These are phyloP conservation scores for Zoysia pacifica DNA, from an alignment of 176 grass and related monocot species.

Conservation along the genomic window DNA sequence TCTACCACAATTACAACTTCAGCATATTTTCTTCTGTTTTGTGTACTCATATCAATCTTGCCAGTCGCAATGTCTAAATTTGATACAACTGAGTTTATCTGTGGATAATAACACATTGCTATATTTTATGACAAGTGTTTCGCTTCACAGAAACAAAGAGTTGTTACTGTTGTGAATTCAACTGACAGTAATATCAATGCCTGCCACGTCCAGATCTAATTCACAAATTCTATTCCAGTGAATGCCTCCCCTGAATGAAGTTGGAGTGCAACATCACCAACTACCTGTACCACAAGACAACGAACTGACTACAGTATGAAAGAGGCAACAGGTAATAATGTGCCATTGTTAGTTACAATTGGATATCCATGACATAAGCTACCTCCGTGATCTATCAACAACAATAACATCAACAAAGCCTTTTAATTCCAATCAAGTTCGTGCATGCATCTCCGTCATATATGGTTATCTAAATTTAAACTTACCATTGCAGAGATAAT, in stretches of 20 bases:
- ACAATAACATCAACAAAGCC: no score
- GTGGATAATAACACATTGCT: background rate
- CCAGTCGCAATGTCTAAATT: no score
- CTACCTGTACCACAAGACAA: conserved; percentile 52
- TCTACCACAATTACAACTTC: no score
- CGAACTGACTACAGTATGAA: background rate
- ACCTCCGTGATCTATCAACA: no score
- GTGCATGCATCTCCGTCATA: no score
- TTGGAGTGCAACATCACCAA: conserved; percentile 72
- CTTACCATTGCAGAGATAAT: background rate
- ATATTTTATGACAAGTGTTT: background rate
- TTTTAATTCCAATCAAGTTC: no score
- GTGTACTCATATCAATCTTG: no score
- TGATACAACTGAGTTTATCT: background rate
- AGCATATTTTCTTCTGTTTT: no score
- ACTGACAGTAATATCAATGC: background rate
- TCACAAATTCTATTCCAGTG: conserved; percentile 70
- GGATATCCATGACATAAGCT: background rate
- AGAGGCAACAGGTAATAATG: background rate
- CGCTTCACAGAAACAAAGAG: background rate
- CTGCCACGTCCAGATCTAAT: conserved; percentile 36
- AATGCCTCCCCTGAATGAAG: conserved; percentile 70
- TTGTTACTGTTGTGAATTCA: background rate
- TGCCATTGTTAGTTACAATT: background rate
- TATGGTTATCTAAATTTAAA: no score